Percentiles rank a stretch among this genome's conserved stretches.
Evolutionary conservation across 768 basidiomycete genomes (phyloP).

Genomic region (Tulasnella sp.): DNA sequence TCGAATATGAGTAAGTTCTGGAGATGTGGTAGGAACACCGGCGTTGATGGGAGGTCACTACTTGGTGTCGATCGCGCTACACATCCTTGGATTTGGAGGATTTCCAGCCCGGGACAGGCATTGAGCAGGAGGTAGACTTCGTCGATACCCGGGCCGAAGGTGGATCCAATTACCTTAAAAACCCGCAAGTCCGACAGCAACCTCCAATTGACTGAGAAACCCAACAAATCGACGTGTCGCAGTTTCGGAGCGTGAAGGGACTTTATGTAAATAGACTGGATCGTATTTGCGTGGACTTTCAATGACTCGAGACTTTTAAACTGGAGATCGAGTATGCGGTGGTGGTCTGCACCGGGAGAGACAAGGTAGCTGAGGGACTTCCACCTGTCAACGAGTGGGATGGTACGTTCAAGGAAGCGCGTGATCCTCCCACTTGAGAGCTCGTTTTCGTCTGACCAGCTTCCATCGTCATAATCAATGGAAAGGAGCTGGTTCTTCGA

Average conservation of each 20-base stretch:
- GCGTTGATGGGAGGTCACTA: background rate
- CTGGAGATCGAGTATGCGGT: background rate
- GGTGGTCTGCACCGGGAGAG: background rate
- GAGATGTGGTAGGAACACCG: background rate
- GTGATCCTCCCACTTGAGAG: too few relatives aligned
- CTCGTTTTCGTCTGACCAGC: background rate
- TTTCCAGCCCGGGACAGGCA: background rate
- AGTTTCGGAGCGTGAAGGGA: too few relatives aligned
- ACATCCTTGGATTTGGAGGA: background rate
- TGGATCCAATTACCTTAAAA: background rate
- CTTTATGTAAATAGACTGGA: too few relatives aligned
- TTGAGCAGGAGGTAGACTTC: background rate
- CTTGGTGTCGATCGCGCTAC: background rate
- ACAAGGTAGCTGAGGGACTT: background rate
- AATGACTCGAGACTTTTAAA: background rate
- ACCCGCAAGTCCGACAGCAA: background rate
- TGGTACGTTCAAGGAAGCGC: too few relatives aligned
- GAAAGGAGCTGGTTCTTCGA: too few relatives aligned
- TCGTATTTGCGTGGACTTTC: too few relatives aligned
- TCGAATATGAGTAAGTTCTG: background rate
- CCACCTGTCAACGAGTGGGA: background rate
- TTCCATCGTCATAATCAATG: too few relatives aligned
- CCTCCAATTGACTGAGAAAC: background rate
- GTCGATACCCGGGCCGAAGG: background rate
- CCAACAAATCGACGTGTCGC: too few relatives aligned